A percentile compares a stretch with the other conserved stretches of the same genome.
Evolutionary conservation across 2,329 filamentous ascomycete species (phyloP).

Genomic region (Colletotrichum shisoi): DNA sequence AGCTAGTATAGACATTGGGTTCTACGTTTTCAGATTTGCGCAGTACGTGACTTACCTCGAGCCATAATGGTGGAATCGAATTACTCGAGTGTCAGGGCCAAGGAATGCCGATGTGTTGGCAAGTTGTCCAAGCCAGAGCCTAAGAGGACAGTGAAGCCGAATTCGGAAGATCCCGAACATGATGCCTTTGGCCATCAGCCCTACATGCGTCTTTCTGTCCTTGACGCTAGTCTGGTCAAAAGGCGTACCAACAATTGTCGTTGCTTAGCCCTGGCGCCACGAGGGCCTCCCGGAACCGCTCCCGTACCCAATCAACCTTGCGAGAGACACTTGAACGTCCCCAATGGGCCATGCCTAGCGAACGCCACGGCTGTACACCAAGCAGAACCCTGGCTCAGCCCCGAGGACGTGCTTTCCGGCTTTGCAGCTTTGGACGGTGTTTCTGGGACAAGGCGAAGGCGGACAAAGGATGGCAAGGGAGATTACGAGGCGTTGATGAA

Average conservation of each 20-base stretch:
- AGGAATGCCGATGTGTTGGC: no score
- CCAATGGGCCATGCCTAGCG: no score
- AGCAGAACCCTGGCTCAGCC: no score
- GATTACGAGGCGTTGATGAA: conserved; percentile 25
- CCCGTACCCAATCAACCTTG: background rate
- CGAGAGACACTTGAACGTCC: background rate
- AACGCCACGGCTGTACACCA: background rate
- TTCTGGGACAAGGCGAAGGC: background rate
- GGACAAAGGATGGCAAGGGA: conserved; percentile 6
- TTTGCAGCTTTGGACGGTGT: background rate
- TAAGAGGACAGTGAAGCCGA: no score
- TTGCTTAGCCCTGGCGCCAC: background rate
- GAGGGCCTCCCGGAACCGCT: background rate
- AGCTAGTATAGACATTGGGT: no score
- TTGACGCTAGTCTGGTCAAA: no score
- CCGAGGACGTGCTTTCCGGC: background rate
- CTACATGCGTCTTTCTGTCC: no score
- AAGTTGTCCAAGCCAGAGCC: no score
- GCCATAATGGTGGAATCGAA: no score
- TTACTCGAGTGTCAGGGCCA: no score
- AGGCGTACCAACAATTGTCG: background rate
- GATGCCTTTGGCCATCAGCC: background rate
- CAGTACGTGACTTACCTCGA: no score
- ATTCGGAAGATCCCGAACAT: background rate
- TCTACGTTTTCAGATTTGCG: no score